A percentile compares a stretch with the other conserved stretches of the same genome.
Evolutionary conservation across 1,284 basidiomycete species (phyloP).

Genomic region (Puccinia brachypodii): DNA sequence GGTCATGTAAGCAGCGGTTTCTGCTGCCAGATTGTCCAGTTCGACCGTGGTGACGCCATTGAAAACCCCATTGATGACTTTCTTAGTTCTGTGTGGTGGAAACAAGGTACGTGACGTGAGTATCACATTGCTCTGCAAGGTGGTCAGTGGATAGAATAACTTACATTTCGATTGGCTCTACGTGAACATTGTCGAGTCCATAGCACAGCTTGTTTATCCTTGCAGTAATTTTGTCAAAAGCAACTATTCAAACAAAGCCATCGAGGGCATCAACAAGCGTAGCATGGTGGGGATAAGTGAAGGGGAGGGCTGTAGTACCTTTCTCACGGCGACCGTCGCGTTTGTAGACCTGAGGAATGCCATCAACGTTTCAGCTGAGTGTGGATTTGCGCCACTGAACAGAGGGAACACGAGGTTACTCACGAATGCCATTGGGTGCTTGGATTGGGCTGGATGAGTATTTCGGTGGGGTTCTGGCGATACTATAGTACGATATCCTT

Average conservation of each 20-base stretch:
- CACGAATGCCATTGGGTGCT: slow-evolving; percentile 16
- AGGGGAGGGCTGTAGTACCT: not conserved
- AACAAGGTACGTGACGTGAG: not conserved
- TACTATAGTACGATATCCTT: no score
- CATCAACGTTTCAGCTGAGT: not conserved
- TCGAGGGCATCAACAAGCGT: slow-evolving; percentile 7
- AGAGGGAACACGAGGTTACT: not conserved
- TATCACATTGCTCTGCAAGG: not conserved
- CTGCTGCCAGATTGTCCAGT: slow-evolving; percentile 79
- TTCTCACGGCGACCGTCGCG: slow-evolving; percentile 46
- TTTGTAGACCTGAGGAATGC: slow-evolving; percentile 41
- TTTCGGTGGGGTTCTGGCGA: no score
- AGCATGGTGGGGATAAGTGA: not conserved
- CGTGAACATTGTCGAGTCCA: slow-evolving; percentile 87
- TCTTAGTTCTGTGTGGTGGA: slow-evolving; percentile 68
- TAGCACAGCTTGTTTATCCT: slow-evolving; percentile 95
- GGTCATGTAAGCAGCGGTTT: slow-evolving; percentile 96
- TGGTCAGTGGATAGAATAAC: not conserved
- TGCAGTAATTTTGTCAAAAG: slow-evolving; percentile 61
- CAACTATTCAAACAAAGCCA: slow-evolving; percentile 4
- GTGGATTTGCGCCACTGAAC: no score
- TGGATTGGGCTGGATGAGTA: no score
- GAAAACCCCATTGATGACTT: slow-evolving; percentile 93
- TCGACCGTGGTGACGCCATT: slow-evolving; percentile 95
- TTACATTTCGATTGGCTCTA: slow-evolving; percentile 81